These are phyloP conservation scores for Russula compacta DNA, from an alignment of 768 basidiomycete genomes.

Conservation along the genomic window DNA sequence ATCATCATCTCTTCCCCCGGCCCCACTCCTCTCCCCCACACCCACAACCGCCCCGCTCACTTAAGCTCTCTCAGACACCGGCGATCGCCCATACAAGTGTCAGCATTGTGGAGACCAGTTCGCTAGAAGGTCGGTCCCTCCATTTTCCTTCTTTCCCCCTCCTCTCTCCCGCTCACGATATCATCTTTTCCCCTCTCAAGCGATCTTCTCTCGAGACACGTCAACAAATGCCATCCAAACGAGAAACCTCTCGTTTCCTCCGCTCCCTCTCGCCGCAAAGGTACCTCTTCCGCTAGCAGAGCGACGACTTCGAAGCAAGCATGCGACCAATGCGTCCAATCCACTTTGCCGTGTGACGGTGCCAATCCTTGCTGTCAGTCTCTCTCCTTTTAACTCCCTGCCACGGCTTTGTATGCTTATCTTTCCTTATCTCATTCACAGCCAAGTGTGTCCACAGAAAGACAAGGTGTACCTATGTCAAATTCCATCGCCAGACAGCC, in stretches of 20 bases:
- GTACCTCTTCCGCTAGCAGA: conserved; percentile 53
- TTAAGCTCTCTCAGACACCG: conserved; percentile 50
- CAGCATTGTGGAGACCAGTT: conserved; percentile 86
- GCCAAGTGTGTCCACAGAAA: conserved; percentile 70
- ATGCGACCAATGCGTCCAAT: conserved; percentile 77
- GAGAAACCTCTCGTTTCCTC: conserved; percentile 48
- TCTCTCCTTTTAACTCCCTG: neutral
- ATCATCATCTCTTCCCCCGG: neutral
- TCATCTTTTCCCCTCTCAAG: conserved; percentile 30
- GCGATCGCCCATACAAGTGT: conserved; percentile 85
- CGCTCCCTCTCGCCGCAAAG: conserved; percentile 48
- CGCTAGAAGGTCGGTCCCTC: conserved; percentile 54
- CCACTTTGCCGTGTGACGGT: conserved; percentile 68
- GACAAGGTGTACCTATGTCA: conserved; percentile 68
- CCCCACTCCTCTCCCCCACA: conserved; percentile 9
- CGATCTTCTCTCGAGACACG: conserved; percentile 76
- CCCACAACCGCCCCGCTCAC: conserved; percentile 6
- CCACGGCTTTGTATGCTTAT: neutral
- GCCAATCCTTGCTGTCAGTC: conserved; percentile 67
- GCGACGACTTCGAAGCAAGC: conserved; percentile 76
- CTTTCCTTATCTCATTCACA: conserved; percentile 23
- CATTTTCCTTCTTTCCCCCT: neutral
- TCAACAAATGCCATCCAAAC: conserved; percentile 80
- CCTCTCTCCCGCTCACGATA: neutral
- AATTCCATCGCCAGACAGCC: conserved; percentile 75